Percentiles rank a stretch among this genome's conserved stretches.
phyloP scores from a whole-genome alignment of 2,329 filamentous ascomycete species.

The Corynespora cassiicola region DNA sequence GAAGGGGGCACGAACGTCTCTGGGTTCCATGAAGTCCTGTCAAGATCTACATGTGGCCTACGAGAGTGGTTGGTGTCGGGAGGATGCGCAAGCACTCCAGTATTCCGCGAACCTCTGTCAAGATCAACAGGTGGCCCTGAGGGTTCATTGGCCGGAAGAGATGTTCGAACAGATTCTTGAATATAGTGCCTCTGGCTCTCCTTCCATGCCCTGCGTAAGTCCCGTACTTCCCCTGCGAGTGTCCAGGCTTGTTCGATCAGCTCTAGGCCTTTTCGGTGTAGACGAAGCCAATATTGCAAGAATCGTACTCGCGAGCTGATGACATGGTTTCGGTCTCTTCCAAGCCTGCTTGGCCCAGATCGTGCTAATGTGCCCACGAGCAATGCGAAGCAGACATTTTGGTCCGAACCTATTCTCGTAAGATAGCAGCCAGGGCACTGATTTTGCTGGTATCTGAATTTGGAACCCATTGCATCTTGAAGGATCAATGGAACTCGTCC shows the following conservation, averaged over 20 bases:
- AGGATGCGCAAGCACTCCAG: too few species aligned
- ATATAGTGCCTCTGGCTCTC: neutral
- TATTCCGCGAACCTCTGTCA: too few species aligned
- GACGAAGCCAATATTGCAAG: slow-evolving; percentile 31
- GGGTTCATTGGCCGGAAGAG: too few species aligned
- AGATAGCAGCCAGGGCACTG: slow-evolving; percentile 39
- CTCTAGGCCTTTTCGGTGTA: slow-evolving; percentile 10
- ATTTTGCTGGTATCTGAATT: slow-evolving; percentile 24
- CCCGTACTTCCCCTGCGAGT: slow-evolving; percentile 28
- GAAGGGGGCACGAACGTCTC: too few species aligned
- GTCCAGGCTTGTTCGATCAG: slow-evolving; percentile 22
- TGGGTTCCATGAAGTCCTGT: too few species aligned
- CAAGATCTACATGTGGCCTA: too few species aligned
- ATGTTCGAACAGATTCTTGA: too few species aligned
- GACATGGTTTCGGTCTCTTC: slow-evolving; percentile 12
- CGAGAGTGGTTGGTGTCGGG: too few species aligned
- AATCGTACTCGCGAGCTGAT: slow-evolving; percentile 28
- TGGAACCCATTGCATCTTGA: too few species aligned
- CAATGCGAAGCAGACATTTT: slow-evolving; percentile 27
- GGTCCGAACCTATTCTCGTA: slow-evolving; percentile 33
- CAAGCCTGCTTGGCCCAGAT: slow-evolving; percentile 9
- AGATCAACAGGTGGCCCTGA: too few species aligned
- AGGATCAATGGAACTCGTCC: too few species aligned
- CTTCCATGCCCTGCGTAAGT: slow-evolving; percentile 13
- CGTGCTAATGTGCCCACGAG: slow-evolving; percentile 33